Conservation (phyloP, 139 green algal species). For the Edaphochlamys debaryana region DNA sequence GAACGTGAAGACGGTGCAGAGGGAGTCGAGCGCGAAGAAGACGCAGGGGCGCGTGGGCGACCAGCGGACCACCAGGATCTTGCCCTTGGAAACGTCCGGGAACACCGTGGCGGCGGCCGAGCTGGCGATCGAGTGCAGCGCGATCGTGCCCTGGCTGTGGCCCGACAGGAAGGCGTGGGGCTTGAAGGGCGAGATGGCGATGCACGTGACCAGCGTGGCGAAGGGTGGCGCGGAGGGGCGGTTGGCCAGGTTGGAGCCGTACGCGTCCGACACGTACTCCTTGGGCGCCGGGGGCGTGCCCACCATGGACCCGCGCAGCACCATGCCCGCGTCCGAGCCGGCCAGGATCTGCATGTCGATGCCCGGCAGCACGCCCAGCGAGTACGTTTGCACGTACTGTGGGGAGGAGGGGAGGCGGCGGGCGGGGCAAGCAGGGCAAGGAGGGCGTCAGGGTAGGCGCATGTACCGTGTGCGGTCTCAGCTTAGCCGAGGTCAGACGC, state of each 20-base stretch:
- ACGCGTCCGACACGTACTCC: conserved; percentile 51
- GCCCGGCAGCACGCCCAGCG: conserved; percentile 20
- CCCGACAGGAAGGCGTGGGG: conserved; percentile 43
- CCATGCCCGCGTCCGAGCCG: conserved; percentile 37
- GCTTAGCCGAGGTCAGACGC: no score
- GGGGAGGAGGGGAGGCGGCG: not conserved
- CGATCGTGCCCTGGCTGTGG: conserved; percentile 49
- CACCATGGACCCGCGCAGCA: conserved; percentile 56
- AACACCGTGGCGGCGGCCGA: conserved; percentile 40
- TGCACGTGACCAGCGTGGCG: conserved; percentile 33
- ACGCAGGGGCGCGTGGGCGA: conserved; percentile 44
- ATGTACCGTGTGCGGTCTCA: no score
- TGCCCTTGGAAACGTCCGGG: conserved; percentile 21
- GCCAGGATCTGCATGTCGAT: conserved; percentile 54
- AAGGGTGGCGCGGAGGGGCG: not conserved
- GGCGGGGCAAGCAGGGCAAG: not conserved
- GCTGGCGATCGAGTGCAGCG: conserved; percentile 42
- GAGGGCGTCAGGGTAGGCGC: not conserved
- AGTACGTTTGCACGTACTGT: conserved; percentile 27
- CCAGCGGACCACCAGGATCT: conserved; percentile 41
- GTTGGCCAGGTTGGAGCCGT: conserved; percentile 22
- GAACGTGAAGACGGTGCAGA: conserved; percentile 48
- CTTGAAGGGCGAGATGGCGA: conserved; percentile 41
- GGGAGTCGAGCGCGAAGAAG: conserved; percentile 53
- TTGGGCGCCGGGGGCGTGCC: conserved; percentile 53